Conservation (phyloP, 1,284 basidiomycete genomes). For the Cryptococcus wingfieldii region DNA sequence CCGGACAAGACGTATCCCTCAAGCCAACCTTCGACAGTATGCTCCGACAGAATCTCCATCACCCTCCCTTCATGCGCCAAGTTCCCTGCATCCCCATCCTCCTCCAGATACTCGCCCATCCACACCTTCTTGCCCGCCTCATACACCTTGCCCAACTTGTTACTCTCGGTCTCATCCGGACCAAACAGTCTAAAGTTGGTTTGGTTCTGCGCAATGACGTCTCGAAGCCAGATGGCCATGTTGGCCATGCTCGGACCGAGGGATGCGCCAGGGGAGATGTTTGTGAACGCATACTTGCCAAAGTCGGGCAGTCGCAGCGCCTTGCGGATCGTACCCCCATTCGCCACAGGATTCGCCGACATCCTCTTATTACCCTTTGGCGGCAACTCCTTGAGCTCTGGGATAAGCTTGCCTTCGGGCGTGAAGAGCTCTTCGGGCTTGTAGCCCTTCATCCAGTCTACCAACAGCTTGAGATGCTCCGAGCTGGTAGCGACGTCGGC, state of each 20-base stretch:
- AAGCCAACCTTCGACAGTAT: constrained; percentile 79
- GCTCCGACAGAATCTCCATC: constrained; percentile 80
- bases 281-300: constrained; percentile 52
- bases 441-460: constrained; percentile 68
- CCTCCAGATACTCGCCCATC: constrained; percentile 30
- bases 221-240: constrained; percentile 30
- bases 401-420: constrained; percentile 55
- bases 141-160: constrained; percentile 78
- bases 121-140: constrained; percentile 48
- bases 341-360: constrained; percentile 35
- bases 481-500: constrained; percentile 30
- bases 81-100: constrained; percentile 34
- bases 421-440: constrained; percentile 62
- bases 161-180: constrained; percentile 71
- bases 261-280: constrained; percentile 39
- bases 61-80: constrained; percentile 58
- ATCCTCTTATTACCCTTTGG: constrained; percentile 26
- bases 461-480: constrained; percentile 51
- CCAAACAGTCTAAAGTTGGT: constrained; percentile 75
- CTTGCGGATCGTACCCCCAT: constrained; percentile 57
- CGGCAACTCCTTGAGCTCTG: constrained; percentile 50
- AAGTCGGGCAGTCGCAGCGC: constrained; percentile 65
- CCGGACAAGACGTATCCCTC: constrained; percentile 69
- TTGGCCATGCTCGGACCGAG: constrained; percentile 24
- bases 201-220: constrained; percentile 64